Evolutionary conservation across 2,329 filamentous ascomycete species (phyloP), one percentile per base, ranked within the genome.

Genomic region (Pseudogymnoascus verrucosus): DNA sequence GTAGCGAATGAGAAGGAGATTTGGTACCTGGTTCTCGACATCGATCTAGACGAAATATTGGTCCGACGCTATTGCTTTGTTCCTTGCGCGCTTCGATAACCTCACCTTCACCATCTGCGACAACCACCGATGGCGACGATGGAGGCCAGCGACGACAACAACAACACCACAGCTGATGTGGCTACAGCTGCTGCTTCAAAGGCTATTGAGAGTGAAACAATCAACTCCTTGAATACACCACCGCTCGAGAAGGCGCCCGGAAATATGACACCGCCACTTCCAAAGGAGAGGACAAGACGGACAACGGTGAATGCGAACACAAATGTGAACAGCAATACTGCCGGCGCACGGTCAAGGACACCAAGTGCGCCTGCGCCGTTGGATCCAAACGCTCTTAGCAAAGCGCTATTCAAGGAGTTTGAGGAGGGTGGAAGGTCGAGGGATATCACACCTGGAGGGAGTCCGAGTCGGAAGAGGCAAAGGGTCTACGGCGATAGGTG

Each of bases 381-480:
- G 28, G 86, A 87, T 73, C 75, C 86, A 10, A 78, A 78, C 64
- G 83, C 83, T 7, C 74, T 89, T 64, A 83, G 79, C 63, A 85
- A 81, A 72, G 85, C 85, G 26, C 75, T 89, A 3, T 63, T 74
- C 67, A 83, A 84, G 69, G 80, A 85, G 51, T 82, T 85, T 67
- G 84, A 88, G 68, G 81, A 85, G 64, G 80, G 79, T 11, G 82
- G 82, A n/a, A 79, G 79, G 65, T 78, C 79, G 57, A 76, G 84
- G 70, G 85, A 87, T 67, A 80, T 81, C 64, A 88, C 86, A 31
- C 86, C 87, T 3, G 82, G 79, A 47, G 81, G 83, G 31, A 89
- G 86, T 73, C 87, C 87, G 4, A 88, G 85, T 73, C 79, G 87
- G 66, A 90, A 90, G 75, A 80, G 86, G 67, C 86, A 88, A 73